Percentiles rank a stretch among this genome's conserved stretches.
phyloP scores from a whole-genome alignment of 2,329 filamentous ascomycete genomes.

The Monosporascus sp. region DNA sequence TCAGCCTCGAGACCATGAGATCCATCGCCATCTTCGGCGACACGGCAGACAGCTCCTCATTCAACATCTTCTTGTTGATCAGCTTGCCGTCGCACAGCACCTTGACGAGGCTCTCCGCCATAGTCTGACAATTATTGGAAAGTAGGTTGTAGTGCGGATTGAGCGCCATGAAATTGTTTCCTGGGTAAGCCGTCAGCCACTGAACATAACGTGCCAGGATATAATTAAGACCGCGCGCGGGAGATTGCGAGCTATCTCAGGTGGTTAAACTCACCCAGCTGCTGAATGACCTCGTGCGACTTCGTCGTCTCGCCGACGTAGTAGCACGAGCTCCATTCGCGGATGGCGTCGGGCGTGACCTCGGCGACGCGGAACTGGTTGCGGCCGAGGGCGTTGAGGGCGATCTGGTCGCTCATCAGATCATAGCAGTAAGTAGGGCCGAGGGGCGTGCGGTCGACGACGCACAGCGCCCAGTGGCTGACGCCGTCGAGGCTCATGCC shows the following conservation, averaged over 20 bases:
- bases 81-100: slow-evolving; percentile 25
- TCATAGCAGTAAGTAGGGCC: slow-evolving; percentile 22
- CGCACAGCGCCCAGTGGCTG: slow-evolving; percentile 23
- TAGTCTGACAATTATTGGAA: slow-evolving; percentile 26
- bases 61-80: slow-evolving; percentile 26
- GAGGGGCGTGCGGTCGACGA: slow-evolving; percentile 18
- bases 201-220: background rate
- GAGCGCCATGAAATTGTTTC: slow-evolving; percentile 19
- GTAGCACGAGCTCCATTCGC: slow-evolving; percentile 23
- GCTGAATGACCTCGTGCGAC: slow-evolving; percentile 23
- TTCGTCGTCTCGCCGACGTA: slow-evolving; percentile 28
- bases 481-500: slow-evolving; percentile 25
- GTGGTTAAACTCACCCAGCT: slow-evolving; percentile 16
- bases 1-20: slow-evolving; percentile 23
- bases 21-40: slow-evolving; percentile 25
- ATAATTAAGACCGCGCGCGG: too few relatives aligned
- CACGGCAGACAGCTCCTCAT: slow-evolving; percentile 21
- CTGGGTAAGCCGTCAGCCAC: slow-evolving; percentile 6
- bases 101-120: slow-evolving; percentile 25
- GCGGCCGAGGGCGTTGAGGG: slow-evolving; percentile 20
- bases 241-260: too few relatives aligned
- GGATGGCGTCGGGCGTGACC: slow-evolving; percentile 21
- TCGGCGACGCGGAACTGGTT: slow-evolving; percentile 25
- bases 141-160: slow-evolving; percentile 26
- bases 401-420: slow-evolving; percentile 25